Base-by-base conservation (phyloP, 2,329 filamentous ascomycete genomes). In the Monilinia fructicola region DNA sequence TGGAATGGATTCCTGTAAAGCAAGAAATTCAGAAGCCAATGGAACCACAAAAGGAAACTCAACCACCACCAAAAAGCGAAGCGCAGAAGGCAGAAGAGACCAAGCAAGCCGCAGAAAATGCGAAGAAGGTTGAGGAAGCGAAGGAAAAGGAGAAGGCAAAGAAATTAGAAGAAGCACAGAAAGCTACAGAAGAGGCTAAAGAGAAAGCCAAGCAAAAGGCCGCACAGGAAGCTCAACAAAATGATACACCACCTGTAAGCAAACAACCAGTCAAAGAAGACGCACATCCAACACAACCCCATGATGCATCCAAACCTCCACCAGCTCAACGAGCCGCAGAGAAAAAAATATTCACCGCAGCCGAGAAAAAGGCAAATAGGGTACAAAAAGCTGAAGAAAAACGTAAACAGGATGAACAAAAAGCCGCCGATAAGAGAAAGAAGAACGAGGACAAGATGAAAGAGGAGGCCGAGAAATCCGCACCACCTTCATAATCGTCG, bases 41-140 rank as follows among this genome's bases (percentile, higher is more conserved):
- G 61, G 56, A 53, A 56, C 64, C 61, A 67, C 69, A 10, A 77
- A 58, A 74, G 73, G 16, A 50, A 74, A 48, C 61, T 67, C 11
- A 72, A 46, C 42, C 71, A 69, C 14, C 54, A 14, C 31, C 53
- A 16, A 48, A 55, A 48, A 65, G 26, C 4, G 38, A 64, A 12
- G 52, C 40, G 3, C 42, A 58, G 28, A 44, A 26, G 10, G 40
- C 40, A 12, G 68, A 70, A 2, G 71, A 73, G 18, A 70, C 68
- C 1, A 70, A 58, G 26, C 72, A 71, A 6, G 73, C 72, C 14
- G 73, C 75, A 7, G 66, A 67, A 6, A 67, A 69, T 18, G 67
- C 67, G 56, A 78, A 84, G 21, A 74, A 77, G 28, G 5, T 42
- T 4, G 50, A 62, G 26, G 46, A 62, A 48, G 79, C 75, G 2